Evolutionary conservation across 2,329 filamentous ascomycete genomes (phyloP).

Genomic region (Pseudocercospora cruenta): DNA sequence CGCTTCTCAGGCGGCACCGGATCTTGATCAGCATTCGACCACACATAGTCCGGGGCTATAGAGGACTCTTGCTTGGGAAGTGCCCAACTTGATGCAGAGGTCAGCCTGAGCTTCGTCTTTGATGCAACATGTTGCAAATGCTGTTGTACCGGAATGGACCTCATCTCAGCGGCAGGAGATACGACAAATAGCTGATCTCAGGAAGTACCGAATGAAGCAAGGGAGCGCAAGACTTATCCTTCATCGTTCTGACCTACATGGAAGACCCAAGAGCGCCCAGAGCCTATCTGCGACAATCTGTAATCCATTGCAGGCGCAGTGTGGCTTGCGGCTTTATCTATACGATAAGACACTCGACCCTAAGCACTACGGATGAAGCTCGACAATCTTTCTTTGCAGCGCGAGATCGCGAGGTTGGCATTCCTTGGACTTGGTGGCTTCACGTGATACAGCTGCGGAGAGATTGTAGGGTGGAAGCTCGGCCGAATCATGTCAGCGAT

Average conservation of each 20-base stretch:
- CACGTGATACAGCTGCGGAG: not conserved
- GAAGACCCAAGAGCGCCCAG: not conserved
- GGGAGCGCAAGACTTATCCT: not conserved
- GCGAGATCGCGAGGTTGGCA: conserved; percentile 5
- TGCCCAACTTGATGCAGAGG: conserved; percentile 42
- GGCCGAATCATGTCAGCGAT: not conserved
- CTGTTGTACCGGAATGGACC: not conserved
- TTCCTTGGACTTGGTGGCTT: not conserved
- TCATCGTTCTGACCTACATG: not conserved
- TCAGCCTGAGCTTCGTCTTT: conserved; percentile 12
- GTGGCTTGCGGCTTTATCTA: not conserved
- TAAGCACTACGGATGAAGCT: not conserved
- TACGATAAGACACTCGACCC: conserved; percentile 1
- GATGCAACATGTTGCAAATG: not conserved
- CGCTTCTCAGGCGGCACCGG: conserved; percentile 34
- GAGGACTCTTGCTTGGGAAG: conserved; percentile 53
- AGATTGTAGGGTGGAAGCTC: not conserved
- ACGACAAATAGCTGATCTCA: too few relatives aligned
- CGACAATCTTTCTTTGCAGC: not conserved
- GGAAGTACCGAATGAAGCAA: not conserved
- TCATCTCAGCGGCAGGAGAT: not conserved
- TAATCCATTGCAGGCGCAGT: not conserved
- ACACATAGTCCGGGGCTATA: conserved; percentile 50
- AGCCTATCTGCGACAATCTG: conserved; percentile 3
- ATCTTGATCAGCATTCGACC: conserved; percentile 44